Conservation (phyloP, 2,329 filamentous ascomycete species). For the Ophidiomyces ophidiicola region DNA sequence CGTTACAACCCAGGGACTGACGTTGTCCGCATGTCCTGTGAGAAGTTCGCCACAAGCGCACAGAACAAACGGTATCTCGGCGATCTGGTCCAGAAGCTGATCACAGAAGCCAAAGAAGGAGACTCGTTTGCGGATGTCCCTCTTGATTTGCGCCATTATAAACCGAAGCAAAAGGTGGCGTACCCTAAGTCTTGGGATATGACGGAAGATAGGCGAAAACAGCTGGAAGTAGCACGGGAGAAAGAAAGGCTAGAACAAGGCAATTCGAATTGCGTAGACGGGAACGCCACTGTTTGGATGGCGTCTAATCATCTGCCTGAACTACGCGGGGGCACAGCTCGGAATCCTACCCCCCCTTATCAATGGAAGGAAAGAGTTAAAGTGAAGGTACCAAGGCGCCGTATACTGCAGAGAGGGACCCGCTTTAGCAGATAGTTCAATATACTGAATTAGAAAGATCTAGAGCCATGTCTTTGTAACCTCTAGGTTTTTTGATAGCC, state of each 20-base stretch:
- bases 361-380: slow-evolving; percentile 8
- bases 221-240: slow-evolving; percentile 52
- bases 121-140: slow-evolving; percentile 85
- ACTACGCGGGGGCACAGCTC: slow-evolving; percentile 19
- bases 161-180: slow-evolving; percentile 49
- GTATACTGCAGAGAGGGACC: no score
- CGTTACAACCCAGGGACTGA: slow-evolving; percentile 79
- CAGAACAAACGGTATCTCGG: slow-evolving; percentile 95
- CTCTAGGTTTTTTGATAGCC: no score
- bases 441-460: no score
- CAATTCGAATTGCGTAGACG: slow-evolving; percentile 36
- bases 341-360: no score
- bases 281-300: slow-evolving; percentile 29
- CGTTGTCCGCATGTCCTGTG: slow-evolving; percentile 78
- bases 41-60: slow-evolving; percentile 74
- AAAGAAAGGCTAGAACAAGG: slow-evolving; percentile 43
- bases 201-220: slow-evolving; percentile 53
- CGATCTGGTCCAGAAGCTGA: slow-evolving; percentile 60
- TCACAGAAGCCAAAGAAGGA: slow-evolving; percentile 64
- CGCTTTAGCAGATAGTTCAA: no score
- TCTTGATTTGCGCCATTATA: slow-evolving; percentile 76
- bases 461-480: no score
- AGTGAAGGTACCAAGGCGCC: slow-evolving; percentile 6
- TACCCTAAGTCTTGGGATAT: slow-evolving; percentile 80
- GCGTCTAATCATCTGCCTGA: slow-evolving; percentile 25